Evolutionary conservation across 2,329 filamentous ascomycete species (phyloP), one percentile per base, ranked within the genome.

Genomic region (Colletotrichum sansevieriae): DNA sequence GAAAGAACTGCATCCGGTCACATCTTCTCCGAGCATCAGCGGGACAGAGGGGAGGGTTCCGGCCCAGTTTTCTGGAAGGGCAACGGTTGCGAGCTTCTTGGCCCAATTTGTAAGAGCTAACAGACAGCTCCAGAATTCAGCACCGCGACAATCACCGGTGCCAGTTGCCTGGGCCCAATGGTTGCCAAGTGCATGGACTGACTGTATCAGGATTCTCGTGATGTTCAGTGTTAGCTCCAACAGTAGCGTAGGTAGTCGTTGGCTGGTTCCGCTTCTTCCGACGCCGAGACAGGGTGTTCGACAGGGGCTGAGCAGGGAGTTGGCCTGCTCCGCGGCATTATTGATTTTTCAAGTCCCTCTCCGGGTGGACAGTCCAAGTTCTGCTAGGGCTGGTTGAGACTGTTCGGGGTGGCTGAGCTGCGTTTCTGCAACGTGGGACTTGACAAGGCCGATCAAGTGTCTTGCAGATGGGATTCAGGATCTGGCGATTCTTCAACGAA

Each of bases 401-500:
- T 7, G 12, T 10, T 37, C 37, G 39, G 47, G 47, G 37, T 44
- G 54, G 22, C 54, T 33, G 37, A 37, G 43, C 56, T 35, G 25
- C 43, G 12, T 9, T n/a, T 51, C 37, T 54, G 47, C 47, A 62
- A 62, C 37, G 59, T 62, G 47, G 59, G 59, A 33, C 47, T 54
- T 22, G 54, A 43, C 47, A 47, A 59, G 46, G 46, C 43, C 35
- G 10, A 43, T 18, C 15, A 41, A 41, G 22, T 62, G 59, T 22
- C 39, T 44, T 54, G 59, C 47, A 54, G 29, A 39, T 54, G 22
- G 39, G 35, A 62, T 22, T 54, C 59, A 35, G 47, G 47, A 62
- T 62, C 47, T 62, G 37, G 59, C 22, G 12, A 44, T 62, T 62
- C 59, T 62, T 62, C 39, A 62, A 52, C 46, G 37, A 43, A 33